Percentiles rank a stretch among this genome's conserved stretches.
phyloP scores from a whole-genome alignment of 192 early-diverging fungal species.

The Cetraspora pellucida region DNA sequence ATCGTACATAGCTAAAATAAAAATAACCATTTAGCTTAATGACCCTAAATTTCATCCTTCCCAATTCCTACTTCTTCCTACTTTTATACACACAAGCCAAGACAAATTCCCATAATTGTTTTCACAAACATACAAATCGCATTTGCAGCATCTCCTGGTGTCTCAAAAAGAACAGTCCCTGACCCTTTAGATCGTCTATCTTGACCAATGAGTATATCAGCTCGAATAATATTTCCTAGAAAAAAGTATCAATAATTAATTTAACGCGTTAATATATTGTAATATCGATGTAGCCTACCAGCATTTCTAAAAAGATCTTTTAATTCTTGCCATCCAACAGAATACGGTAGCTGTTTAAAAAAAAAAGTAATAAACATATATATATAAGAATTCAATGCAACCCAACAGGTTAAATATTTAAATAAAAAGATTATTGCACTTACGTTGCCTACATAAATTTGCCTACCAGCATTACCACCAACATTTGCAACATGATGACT shows the following conservation, averaged over 20 bases:
- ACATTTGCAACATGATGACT: slow-evolving; percentile 33
- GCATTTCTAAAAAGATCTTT: slow-evolving; percentile 83
- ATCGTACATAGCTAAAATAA: slow-evolving; percentile 73
- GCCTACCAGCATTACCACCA: slow-evolving; percentile 50
- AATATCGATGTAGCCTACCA: slow-evolving; percentile 35
- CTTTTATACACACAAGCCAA: neutral
- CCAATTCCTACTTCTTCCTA: slow-evolving; percentile 2
- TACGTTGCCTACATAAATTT: slow-evolving; percentile 69
- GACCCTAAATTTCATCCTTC: slow-evolving; percentile 5
- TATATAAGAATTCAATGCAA: no score
- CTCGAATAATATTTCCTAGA: slow-evolving; percentile 65
- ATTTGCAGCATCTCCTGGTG: slow-evolving; percentile 59
- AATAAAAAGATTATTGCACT: slow-evolving; percentile 21
- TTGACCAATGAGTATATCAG: slow-evolving; percentile 65
- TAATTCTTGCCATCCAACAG: slow-evolving; percentile 83
- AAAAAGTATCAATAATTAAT: neutral
- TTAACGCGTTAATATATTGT: no score
- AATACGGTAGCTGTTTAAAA: slow-evolving; percentile 66
- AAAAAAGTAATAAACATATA: neutral
- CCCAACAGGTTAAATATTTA: neutral
- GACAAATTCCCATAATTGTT: slow-evolving; percentile 11
- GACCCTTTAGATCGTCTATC: slow-evolving; percentile 71
- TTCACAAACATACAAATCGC: slow-evolving; percentile 72
- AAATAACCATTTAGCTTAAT: slow-evolving; percentile 36
- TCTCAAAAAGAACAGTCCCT: slow-evolving; percentile 77